Evolutionary conservation across 495 filamentous ascomycete species (phyloP), one percentile per base, ranked within the genome.

Genomic region (Cladorrhinum samala): DNA sequence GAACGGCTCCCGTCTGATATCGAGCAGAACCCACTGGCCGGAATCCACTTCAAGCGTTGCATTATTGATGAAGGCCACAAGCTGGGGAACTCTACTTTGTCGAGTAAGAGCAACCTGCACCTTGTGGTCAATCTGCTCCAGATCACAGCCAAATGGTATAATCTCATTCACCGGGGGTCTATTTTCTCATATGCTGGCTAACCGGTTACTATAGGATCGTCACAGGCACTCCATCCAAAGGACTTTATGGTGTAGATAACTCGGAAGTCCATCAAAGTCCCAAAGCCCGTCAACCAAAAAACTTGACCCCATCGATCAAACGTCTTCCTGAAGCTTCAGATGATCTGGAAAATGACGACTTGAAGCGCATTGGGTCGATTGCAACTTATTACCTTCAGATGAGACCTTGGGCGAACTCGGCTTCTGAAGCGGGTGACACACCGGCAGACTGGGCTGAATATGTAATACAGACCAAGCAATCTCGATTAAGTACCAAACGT

Each of bases 61-160:
- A 90, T 97, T 33, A 83, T 94, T 27, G 92, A 97, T 50, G 92
- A 97, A 76, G 92, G 92, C 1, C 90, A 96, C 63, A 85, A 79
- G 39, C 82, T 95, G 38, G 85, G 86, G 0, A 79, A 75, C 25
- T 68, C 71, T 0, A 73, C 77, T 4, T 66, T 71, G 16, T 79
- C 77, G 13, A 71, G 72, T 33, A 81, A 77, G 51, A 85, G 80
- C 14, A 84, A 87, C 42, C 75, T 90, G 36, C 78, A 85, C 36
- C 73, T 78, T 24, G 77, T 89, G 8, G 71, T 92, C 0, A 79
- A 86, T 18, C 74, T 78, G 44, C 73, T 97, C 5, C 76, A 80
- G 25, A 77, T 89, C 19, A 81, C 89, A 30, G 78, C 88, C 9
- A 81, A 86, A 18, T 97, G 92, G 27, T 33, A 33, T 33, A 11